Evolutionary conservation across 2,329 filamentous ascomycete genomes (phyloP).

Genomic region (Grosmannia clavigera): DNA sequence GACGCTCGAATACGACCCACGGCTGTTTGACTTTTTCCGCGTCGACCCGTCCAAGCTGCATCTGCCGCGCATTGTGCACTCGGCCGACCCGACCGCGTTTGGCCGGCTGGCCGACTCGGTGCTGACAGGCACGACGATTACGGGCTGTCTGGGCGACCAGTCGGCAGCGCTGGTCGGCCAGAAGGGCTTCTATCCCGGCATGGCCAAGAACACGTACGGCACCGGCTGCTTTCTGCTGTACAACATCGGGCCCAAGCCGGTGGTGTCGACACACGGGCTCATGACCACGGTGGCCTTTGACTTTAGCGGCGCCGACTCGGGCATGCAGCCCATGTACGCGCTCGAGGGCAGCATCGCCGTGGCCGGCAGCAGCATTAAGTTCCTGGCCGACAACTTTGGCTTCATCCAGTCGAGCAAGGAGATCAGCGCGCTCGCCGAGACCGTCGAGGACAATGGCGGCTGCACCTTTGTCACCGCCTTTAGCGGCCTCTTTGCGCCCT

Average conservation of each 20-base stretch:
- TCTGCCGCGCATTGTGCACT: constrained; percentile 70
- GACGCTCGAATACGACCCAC: constrained; percentile 67
- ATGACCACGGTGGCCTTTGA: constrained; percentile 79
- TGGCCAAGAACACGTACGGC: constrained; percentile 84
- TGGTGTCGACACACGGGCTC: constrained; percentile 72
- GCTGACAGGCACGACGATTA: constrained; percentile 58
- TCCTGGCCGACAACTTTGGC: constrained; percentile 51
- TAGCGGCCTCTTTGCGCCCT: constrained; percentile 80
- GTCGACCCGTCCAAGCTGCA: constrained; percentile 55
- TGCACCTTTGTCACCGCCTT: constrained; percentile 85
- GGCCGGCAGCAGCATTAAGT: constrained; percentile 72
- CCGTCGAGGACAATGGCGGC: constrained; percentile 62
- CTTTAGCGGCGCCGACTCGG: constrained; percentile 44
- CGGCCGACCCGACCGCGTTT: constrained; percentile 61
- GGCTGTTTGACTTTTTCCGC: constrained; percentile 66
- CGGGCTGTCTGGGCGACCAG: constrained; percentile 80
- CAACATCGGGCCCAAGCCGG: constrained; percentile 73
- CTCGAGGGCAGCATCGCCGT: constrained; percentile 78
- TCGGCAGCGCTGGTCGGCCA: constrained; percentile 78
- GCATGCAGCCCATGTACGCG: constrained; percentile 46
- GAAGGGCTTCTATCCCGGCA: constrained; percentile 67
- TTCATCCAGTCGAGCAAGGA: constrained; percentile 40
- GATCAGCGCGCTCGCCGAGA: constrained; percentile 38
- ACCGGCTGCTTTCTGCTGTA: constrained; percentile 83
- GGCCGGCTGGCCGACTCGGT: constrained; percentile 53